Base-by-base conservation (phyloP, 331 rosid genomes). In the Arachis monticola region DNA sequence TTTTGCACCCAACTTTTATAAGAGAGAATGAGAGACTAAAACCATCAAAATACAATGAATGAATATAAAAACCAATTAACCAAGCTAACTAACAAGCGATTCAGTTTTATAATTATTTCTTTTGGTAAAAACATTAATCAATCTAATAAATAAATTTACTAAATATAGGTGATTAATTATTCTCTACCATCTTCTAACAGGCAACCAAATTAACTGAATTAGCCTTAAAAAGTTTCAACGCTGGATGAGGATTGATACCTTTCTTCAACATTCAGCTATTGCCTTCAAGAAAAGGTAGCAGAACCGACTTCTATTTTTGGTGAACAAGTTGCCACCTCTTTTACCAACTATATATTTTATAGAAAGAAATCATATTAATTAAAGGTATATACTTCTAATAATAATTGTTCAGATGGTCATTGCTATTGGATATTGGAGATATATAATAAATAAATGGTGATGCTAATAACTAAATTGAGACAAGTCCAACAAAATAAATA, bases 181-280 rank as follows among this genome's bases (percentile, higher is more conserved):
- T 71, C 77, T 72, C 10, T 4, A 45, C 3, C 50, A 66, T 57
- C 64, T 65, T 53, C 12, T 32, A 69, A 47, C 59, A 64, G 44
- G 47, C 78, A 31, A 70, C 48, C 67, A 76, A 35, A 11, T 14
- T 60, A 44, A 78, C 76, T 45, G 4, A 38, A 38, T 61, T 45
- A 35, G 41, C 45, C 46, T 52, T 44, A 31, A 64, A 71, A 77
- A 53, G 79, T 77, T 77, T 82, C 13, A 55, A 60, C 13, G 22
- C 31, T 73, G 5, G 41, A 38, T 38, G 10, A 61, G 10, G 46
- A 46, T 55, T 13, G 67, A 80, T 82, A 56, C 83, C 41, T 82
- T 78, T 57, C 85, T 78, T 82, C 74, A 32, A 22, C 80, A 55
- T 82, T 53, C 80, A 73, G 77, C 83, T 52, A 65, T 62, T 60